Base-by-base conservation (phyloP, 495 filamentous ascomycete genomes). In the Achaetomiella virescens region DNA sequence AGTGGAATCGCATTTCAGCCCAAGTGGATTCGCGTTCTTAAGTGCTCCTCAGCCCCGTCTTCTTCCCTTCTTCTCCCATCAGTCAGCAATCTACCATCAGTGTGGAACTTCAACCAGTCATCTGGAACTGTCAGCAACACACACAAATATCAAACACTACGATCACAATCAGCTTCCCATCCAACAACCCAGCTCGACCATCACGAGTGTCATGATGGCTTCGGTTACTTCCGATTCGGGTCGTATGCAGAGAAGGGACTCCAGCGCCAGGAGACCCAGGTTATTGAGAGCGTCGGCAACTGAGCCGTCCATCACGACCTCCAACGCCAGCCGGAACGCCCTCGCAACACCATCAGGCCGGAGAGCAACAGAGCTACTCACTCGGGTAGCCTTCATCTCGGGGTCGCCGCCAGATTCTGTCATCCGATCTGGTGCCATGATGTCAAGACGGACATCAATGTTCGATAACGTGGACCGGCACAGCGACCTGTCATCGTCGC, bases 221-320 rank as follows among this genome's bases (percentile, higher is more conserved):
- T 64, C 69, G 18, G 35, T 57, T 33, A 43, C 63, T 27, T 57
- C 62, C 35, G 62, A 65, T 11, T 56, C 61, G n/a, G 57, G 55
- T 38, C 68, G 52, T 41, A 68, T 65, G 63, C 59, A 64, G 40
- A 64, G 69, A 42, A 59, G 72, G 48, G 72, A 73, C 35, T 74
- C 72, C 57, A 58, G 67, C 58, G 57, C 65, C 44, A 66, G 73
- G 50, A 70, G 78, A 54, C 78, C 79, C 41, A 73, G 73, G 49
- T 69, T 82, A 27, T 69, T 80, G 48, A 70, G 79, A 42, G 71
- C 77, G 15, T 66, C 70, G 40, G 78, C 76, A 31, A 82, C 79
- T 27, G 76, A 77, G 54, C 77, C 79, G 0, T 77, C 75, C 37
- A 77, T 82, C 55, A 79, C 76, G n/a, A 75, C 74, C 2, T 78